A percentile compares a stretch with the other conserved stretches of the same genome.
These are phyloP conservation scores for Rhododendron mucronatum DNA, from an alignment of 148 eudicot genomes.

Conservation along the genomic window DNA sequence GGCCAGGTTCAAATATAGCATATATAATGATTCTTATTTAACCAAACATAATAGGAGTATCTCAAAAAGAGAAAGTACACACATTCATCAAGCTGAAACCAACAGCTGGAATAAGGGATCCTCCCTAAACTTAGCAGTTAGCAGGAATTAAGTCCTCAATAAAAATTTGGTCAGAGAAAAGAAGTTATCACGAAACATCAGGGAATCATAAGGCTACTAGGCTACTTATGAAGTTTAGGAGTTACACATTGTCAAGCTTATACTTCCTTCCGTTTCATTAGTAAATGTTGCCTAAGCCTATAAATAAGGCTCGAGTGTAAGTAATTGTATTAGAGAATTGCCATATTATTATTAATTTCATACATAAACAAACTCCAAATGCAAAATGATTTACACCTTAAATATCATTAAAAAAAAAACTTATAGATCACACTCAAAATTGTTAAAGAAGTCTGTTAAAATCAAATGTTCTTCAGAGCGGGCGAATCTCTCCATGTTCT, in stretches of 20 bases:
- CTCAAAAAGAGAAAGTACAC: neutral
- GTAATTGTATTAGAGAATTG: neutral
- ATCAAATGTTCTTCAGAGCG: neutral
- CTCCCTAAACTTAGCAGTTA: neutral
- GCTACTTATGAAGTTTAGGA: neutral
- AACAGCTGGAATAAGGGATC: constrained; percentile 1
- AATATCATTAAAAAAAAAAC: neutral
- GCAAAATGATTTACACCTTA: neutral
- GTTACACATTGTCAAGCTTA: neutral
- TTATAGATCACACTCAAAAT: neutral
- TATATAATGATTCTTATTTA: neutral
- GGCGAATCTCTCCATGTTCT: neutral
- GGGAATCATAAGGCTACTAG: neutral
- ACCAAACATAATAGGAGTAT: neutral
- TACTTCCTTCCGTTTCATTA: neutral
- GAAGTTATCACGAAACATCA: neutral
- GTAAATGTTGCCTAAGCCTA: neutral
- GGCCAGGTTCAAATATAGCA: neutral
- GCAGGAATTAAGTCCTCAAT: neutral
- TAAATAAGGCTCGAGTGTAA: neutral
- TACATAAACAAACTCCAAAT: neutral
- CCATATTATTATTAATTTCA: neutral
- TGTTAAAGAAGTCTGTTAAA: neutral
- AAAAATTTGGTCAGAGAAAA: neutral
- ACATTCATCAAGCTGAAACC: neutral